phyloP scores from a whole-genome alignment of 2,329 filamentous ascomycete species.

The Trichoderma citrinoviride region DNA sequence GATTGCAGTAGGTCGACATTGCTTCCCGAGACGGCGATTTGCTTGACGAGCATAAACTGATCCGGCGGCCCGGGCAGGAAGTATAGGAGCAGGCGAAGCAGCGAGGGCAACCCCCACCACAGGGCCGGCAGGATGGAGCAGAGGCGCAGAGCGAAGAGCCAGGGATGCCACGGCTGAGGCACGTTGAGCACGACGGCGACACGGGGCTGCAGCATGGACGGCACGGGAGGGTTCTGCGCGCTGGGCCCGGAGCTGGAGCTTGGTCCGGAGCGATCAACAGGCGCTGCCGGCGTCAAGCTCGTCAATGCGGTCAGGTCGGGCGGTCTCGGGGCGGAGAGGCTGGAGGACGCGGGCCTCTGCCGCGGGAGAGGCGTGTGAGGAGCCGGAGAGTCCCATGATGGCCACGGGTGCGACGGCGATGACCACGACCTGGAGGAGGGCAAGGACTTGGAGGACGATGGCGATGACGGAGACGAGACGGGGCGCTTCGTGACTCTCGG shows the following conservation, averaged over 20 bases:
- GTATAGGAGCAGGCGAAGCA: constrained; percentile 65
- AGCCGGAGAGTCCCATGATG: background rate
- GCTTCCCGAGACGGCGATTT: constrained; percentile 14
- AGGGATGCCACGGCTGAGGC: constrained; percentile 68
- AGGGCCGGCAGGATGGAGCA: constrained; percentile 67
- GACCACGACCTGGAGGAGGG: background rate
- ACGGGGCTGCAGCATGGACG: constrained; percentile 65
- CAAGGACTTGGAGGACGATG: background rate
- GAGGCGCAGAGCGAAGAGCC: constrained; percentile 69
- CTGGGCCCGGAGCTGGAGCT: background rate
- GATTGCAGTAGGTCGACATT: background rate
- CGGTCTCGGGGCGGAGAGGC: background rate
- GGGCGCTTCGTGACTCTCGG: background rate
- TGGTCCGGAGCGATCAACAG: background rate
- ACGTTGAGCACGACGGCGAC: constrained; percentile 76
- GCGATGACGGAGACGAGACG: background rate
- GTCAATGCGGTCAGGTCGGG: background rate
- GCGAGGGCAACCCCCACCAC: constrained; percentile 69
- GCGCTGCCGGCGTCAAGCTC: background rate
- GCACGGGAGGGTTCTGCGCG: constrained; percentile 22
- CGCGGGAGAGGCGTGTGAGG: background rate
- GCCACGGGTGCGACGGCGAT: background rate
- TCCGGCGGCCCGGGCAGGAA: constrained; percentile 46
- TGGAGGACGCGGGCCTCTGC: background rate
- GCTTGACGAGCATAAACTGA: constrained; percentile 31